Base-by-base conservation (phyloP, 2,329 filamentous ascomycete species). In the Pleoardoris graminearum region DNA sequence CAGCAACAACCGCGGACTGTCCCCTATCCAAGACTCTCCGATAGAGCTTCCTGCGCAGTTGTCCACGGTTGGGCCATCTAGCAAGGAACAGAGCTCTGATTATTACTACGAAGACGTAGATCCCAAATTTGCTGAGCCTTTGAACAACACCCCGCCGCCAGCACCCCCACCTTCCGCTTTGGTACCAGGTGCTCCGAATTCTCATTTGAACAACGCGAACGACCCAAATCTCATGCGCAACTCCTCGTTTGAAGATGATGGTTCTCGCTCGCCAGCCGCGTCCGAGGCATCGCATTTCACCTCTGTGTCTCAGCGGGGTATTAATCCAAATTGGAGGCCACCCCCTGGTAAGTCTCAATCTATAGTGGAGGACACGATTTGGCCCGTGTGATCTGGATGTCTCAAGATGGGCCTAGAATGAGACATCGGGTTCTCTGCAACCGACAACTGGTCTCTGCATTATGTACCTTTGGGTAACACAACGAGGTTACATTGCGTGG, bases 51-150 rank as follows among this genome's bases (percentile, higher is more conserved):
- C 67, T 17, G 67, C 66, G 16, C 70, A 69, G 51, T 46, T 65
- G 11, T 62, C 71, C 7, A 64, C 62, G 11, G 52, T 64, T 14
- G 65, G 61, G 25, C 48, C 51, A 7, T 56, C 63, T 32, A 60
- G 70, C 23, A 57, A 59, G 6, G 70, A 73, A 32, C 63, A 64
- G 21, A 72, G 63, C 44, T 79, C 80, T 10, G 68, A 82, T 57
- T 97, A 97, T 75, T 96, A 95, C 68, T 96, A 95, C 68, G 94
- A 97, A 79, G 93, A 97, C 70, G 85, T 96, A 11, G 91, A 96
- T 60, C 91, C 93, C 38, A 89, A 86, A 51, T 97, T 97, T 67
- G 88, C 85, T 29, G 81, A 84, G 51, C 74, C 76, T 22, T 49
- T 62, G 57, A 60, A 53, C 49, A 51, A 49, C 33, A 59, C 55